phyloP scores from a whole-genome alignment of 75 land plant species.

The Pseudotsuga menziesii region DNA sequence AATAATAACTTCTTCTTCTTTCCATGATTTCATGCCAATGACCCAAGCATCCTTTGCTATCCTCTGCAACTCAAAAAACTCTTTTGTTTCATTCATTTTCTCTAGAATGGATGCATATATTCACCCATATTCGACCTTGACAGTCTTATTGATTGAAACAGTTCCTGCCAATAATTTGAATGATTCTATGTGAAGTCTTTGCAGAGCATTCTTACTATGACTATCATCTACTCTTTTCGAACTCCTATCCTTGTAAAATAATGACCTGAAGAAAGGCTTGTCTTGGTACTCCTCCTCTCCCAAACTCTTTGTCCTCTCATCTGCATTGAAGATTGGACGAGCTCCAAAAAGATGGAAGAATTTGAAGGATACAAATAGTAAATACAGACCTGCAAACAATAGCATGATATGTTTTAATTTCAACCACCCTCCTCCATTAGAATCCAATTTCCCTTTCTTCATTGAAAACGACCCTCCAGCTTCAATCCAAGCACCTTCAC shows the following conservation, averaged over 20 bases:
- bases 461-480: constrained; percentile 8
- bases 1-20: constrained; percentile 14
- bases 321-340: constrained; percentile 22
- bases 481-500: too few species aligned
- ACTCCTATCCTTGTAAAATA: constrained; percentile 28
- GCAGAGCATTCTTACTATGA: constrained; percentile 11
- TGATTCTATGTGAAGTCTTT: constrained; percentile 19
- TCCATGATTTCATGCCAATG: constrained; percentile 33
- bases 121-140: constrained; percentile 37
- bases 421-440: constrained; percentile 22
- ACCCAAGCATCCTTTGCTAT: constrained; percentile 41
- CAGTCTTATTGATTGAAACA: constrained; percentile 11
- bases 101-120: constrained; percentile 39
- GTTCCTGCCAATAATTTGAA: constrained; percentile 7
- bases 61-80: constrained; percentile 24
- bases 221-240: constrained; percentile 25
- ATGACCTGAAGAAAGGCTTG: constrained; percentile 15
- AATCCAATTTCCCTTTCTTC: constrained; percentile 36
- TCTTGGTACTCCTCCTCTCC: constrained; percentile 6
- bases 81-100: constrained; percentile 26
- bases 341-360: constrained; percentile 35
- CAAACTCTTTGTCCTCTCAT: constrained; percentile 11
- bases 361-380: constrained; percentile 40
- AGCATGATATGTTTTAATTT: constrained; percentile 40
- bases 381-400: constrained; percentile 28